Evolutionary conservation across 768 basidiomycete genomes (phyloP).

Genomic region (Arthromyces matolae): DNA sequence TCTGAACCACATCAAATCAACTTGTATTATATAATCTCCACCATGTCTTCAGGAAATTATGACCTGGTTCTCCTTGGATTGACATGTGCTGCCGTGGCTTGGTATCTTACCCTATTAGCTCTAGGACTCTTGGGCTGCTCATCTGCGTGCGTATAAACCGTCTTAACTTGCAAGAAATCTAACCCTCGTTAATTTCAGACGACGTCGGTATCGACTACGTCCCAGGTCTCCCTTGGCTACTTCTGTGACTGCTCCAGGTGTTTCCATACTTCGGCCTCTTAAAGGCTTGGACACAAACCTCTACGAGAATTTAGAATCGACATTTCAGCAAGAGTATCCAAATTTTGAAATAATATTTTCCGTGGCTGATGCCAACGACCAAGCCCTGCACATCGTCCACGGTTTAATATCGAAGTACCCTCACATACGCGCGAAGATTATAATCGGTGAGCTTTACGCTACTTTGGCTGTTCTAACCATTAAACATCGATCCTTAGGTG

Average conservation of each 20-base stretch:
- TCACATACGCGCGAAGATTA: conserved; percentile 61
- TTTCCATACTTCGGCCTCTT: conserved; percentile 90
- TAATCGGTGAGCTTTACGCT: conserved; percentile 84
- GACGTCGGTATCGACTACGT: conserved; percentile 68
- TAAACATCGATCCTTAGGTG: conserved; percentile 56
- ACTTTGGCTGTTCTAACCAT: too few relatives aligned
- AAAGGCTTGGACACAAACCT: conserved; percentile 95
- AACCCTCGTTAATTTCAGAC: conserved; percentile 39
- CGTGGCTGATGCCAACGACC: conserved; percentile 85
- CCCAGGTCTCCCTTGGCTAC: conserved; percentile 58
- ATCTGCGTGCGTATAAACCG: conserved; percentile 54
- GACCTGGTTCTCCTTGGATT: conserved; percentile 18
- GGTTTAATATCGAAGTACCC: conserved; percentile 80
- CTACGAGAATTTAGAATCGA: conserved; percentile 93
- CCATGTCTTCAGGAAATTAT: conserved; percentile 2
- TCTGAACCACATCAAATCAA: too few relatives aligned
- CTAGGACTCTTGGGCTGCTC: conserved; percentile 65
- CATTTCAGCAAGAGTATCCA: conserved; percentile 88
- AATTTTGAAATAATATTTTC: conserved; percentile 90
- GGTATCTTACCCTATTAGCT: conserved; percentile 63
- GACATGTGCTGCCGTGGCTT: conserved; percentile 46
- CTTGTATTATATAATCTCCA: too few relatives aligned
- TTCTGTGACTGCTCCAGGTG: conserved; percentile 67
- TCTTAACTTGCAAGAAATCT: neutral
- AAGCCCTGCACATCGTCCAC: conserved; percentile 79